A percentile compares a stretch with the other conserved stretches of the same genome.
These are phyloP conservation scores for Cladochytrium replicatum DNA, from an alignment of 192 early-diverging fungal genomes.

Conservation along the genomic window DNA sequence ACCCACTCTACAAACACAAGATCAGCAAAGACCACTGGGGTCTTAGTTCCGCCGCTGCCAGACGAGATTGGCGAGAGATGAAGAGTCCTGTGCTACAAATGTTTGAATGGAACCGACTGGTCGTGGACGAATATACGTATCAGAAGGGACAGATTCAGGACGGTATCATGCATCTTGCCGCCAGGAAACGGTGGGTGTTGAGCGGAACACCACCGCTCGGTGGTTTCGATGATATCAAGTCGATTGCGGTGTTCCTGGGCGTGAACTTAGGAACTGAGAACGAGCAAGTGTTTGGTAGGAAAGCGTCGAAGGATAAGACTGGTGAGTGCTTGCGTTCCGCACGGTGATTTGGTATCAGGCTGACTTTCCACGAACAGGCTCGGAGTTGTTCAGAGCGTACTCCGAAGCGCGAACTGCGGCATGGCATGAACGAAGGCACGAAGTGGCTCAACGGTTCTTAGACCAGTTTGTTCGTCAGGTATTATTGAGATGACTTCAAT, in stretches of 20 bases:
- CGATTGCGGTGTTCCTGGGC: slow-evolving; percentile 30
- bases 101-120: slow-evolving; percentile 33
- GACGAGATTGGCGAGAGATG: slow-evolving; percentile 24
- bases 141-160: slow-evolving; percentile 20
- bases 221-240: slow-evolving; percentile 32
- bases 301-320: slow-evolving; percentile 8
- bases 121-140: slow-evolving; percentile 42
- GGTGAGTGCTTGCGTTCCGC: too few species aligned
- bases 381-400: slow-evolving; percentile 31
- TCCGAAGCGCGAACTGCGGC: slow-evolving; percentile 23
- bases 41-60: slow-evolving; percentile 11
- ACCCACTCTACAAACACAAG: neutral
- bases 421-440: slow-evolving; percentile 32
- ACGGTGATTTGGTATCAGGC: too few species aligned
- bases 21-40: slow-evolving; percentile 28
- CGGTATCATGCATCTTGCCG: slow-evolving; percentile 13
- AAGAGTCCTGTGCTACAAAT: slow-evolving; percentile 27
- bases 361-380: too few species aligned
- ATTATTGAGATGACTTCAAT: too few species aligned
- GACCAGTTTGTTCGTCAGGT: slow-evolving; percentile 30
- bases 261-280: slow-evolving; percentile 37
- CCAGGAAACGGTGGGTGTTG: slow-evolving; percentile 25
- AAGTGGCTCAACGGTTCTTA: slow-evolving; percentile 31
- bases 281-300: slow-evolving; percentile 9
- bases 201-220: slow-evolving; percentile 31